Base-by-base conservation (phyloP, 2,329 filamentous ascomycete species). In the Alternaria sp. region DNA sequence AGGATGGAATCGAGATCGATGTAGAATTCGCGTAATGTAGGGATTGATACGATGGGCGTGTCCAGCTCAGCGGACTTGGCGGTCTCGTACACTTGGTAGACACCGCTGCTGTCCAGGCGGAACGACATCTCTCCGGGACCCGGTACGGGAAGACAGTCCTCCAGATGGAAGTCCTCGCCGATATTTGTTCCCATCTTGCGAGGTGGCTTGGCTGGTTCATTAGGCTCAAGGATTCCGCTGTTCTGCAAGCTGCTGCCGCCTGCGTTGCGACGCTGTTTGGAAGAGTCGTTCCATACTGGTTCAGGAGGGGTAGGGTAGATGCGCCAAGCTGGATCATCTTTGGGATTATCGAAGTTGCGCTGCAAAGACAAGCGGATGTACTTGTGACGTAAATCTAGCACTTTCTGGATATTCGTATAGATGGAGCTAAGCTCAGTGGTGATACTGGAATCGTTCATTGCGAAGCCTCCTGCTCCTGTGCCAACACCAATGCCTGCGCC, bases 261-360 rank as follows among this genome's bases (percentile, higher is more conserved):
- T 4, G 73, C 76, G 63, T 78, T 79, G 53, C 75, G 74, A 30
- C 80, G 80, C 61, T 84, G 82, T 61, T 85, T 85, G 37, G 86
- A 87, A 5, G 69, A 66, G 64, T 88, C 88, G 63, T 90, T 87
- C 95, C 96, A 98, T 3, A 93, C 92, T 15, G 96, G 96, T 73
- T 96, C 92, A 6, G 95, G 96, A 5, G 94, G 94, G 14, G 92
- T 89, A 10, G 96, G 96, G 74, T 98, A 98, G 47, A 99, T 93
- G 58, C 87, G 86, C 95, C 95, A 99, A 54, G 85, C 87, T 0
- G 90, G 86, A 18, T 91, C 88, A 77, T 98, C 94, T 72, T 93
- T 93, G 1, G 96, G 96, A 71, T 98, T 97, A 76, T 97, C 93
- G 12, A 88, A 87, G 8, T 90, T 87, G 10, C 91, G 87, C 76